Evolutionary conservation across 306 rosid genomes (phyloP), one percentile per base, ranked within the genome.

Genomic region (Dryas alaskensis): DNA sequence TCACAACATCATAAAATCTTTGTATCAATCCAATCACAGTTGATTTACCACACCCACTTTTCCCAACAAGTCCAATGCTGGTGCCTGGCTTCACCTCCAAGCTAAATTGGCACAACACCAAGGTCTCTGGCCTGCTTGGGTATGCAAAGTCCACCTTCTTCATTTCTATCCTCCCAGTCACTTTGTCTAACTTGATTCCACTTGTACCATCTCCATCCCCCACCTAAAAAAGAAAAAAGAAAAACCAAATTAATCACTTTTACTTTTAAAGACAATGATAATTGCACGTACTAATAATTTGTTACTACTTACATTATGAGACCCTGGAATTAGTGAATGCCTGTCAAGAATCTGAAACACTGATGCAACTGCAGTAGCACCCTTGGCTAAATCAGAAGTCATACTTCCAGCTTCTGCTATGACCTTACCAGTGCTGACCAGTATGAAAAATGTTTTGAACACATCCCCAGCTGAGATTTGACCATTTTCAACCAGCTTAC

Each of bases 341-440:
- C 97, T 76, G 84, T 94, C 98, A 57, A 94, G 97, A 82, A 94
- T 94, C 67, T 85, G 85, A 64, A 94, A 94, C 8, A 94, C 94
- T 0, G 97, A 89, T 31, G 96, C 90, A 14, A 94, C 87, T 3
- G 98, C 95, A 0, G 95, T 74, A 13, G 97, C 85, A 43, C 92
- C 89, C 59, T 89, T 94, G 45, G 98, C 98, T 19, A 94, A 83
- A 79, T 91, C 97, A 50, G 97, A 89, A 59, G 98, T 94, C 98
- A 94, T 91, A 81, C 98, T 94, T 27, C 98, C 98, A 3, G 98
- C 98, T 0, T 94, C 98, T n/a, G 98, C 99, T 11, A 92, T 94
- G 40, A 94, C 97, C 74, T 94, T 94, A 1, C 99, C 97, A 6
- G 97, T 94, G 78, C 97, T 94, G 0, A 94, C 93, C 78, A 94